phyloP scores from a whole-genome alignment of 2,329 filamentous ascomycete genomes.

The Colletotrichum spaethianum region DNA sequence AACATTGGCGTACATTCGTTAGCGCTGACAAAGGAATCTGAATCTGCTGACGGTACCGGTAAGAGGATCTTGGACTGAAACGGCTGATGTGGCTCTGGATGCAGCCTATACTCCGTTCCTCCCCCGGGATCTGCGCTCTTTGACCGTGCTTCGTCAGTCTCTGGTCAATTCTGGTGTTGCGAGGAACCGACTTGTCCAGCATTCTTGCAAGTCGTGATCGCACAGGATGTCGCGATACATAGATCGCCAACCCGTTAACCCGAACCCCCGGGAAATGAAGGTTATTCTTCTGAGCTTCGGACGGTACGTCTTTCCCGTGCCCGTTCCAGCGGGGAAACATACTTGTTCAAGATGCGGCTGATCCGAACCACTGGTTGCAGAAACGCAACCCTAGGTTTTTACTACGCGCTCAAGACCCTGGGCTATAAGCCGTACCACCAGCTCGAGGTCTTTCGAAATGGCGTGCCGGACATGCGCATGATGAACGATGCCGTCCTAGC shows the following conservation, averaged over 20 bases:
- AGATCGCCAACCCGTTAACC: conserved; percentile 51
- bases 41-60: too few relatives aligned
- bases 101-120: too few relatives aligned
- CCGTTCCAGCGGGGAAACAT: neutral
- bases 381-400: conserved; percentile 53
- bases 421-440: conserved; percentile 56
- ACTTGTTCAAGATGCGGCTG: neutral
- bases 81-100: too few relatives aligned
- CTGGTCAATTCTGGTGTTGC: too few relatives aligned
- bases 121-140: too few relatives aligned
- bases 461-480: conserved; percentile 45
- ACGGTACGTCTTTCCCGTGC: conserved; percentile 46
- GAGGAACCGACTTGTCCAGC: neutral
- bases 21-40: too few relatives aligned
- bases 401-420: conserved; percentile 51
- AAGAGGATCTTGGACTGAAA: too few relatives aligned
- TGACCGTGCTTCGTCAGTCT: too few relatives aligned
- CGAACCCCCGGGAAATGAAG: conserved; percentile 50
- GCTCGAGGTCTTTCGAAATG: conserved; percentile 47
- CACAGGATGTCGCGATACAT: conserved; percentile 52
- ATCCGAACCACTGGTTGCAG: conserved; percentile 41
- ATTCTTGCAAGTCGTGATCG: neutral
- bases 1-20: too few relatives aligned
- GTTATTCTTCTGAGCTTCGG: conserved; percentile 55
- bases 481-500: conserved; percentile 50